Conservation (phyloP, 2,329 filamentous ascomycete genomes). For the Talaromyces sp. region DNA sequence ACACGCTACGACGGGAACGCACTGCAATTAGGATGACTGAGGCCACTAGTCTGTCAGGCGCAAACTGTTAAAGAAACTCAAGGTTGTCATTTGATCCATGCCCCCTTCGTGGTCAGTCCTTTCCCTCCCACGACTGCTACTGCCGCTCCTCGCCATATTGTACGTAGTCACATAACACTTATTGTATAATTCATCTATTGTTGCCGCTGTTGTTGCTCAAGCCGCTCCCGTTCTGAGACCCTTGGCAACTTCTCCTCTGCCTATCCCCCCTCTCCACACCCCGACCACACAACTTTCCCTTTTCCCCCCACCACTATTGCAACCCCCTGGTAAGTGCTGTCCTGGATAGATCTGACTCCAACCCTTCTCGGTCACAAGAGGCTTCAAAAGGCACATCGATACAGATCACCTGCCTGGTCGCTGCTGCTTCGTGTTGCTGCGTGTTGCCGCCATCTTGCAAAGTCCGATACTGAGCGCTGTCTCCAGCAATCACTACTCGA, state of each 20-base stretch:
- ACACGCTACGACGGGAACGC: slow-evolving; percentile 12
- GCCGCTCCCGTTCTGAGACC: slow-evolving; percentile 2
- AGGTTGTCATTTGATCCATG: neutral
- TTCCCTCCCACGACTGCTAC: neutral
- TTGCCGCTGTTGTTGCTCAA: neutral
- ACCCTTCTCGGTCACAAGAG: slow-evolving; percentile 1
- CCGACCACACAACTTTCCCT: slow-evolving; percentile 9
- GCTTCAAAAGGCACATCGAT: neutral
- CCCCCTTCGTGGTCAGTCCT: neutral
- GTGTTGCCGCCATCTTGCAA: neutral
- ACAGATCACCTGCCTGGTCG: neutral
- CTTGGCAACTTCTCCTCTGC: slow-evolving; percentile 1
- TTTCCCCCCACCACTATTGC: slow-evolving; percentile 1
- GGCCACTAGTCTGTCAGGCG: neutral
- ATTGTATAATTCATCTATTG: neutral
- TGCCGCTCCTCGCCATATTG: neutral
- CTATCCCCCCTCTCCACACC: slow-evolving; percentile 6
- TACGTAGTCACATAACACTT: neutral
- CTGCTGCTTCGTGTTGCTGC: neutral
- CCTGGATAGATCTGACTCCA: neutral
- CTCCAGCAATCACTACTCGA: neutral
- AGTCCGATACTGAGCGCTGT: neutral
- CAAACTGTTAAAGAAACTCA: neutral
- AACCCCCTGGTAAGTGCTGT: slow-evolving; percentile 4
- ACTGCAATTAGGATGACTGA: slow-evolving; percentile 1